Evolutionary conservation across 75 land plant species (phyloP).

Genomic region (Cryptomeria japonica): DNA sequence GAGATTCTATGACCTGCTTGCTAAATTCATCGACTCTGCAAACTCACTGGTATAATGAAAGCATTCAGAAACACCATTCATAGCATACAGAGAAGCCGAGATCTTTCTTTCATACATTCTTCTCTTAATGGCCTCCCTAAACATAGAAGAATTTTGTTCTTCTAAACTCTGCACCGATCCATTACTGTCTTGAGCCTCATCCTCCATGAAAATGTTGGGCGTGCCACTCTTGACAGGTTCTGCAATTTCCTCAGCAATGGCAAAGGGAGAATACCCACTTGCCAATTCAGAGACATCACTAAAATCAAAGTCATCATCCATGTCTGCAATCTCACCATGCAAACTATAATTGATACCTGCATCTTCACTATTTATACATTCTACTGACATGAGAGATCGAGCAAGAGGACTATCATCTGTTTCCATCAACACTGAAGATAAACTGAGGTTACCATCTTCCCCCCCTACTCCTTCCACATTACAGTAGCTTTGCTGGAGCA

Average conservation of each 20-base stretch:
- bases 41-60: slow-evolving; percentile 2
- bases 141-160: slow-evolving; percentile 27
- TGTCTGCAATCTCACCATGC: not conserved
- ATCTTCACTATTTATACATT: not conserved
- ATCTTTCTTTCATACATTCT: slow-evolving; percentile 48
- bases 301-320: too few relatives aligned
- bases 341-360: not conserved
- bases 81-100: slow-evolving; percentile 51
- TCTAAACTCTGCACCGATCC: not conserved
- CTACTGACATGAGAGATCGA: not conserved
- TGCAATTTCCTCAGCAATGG: slow-evolving; percentile 35
- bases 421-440: not conserved
- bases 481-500: too few relatives aligned
- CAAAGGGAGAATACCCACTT: slow-evolving; percentile 29
- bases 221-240: slow-evolving; percentile 10
- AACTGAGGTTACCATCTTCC: not conserved
- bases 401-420: not conserved
- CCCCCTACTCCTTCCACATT: not conserved
- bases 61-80: slow-evolving; percentile 46
- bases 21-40: not conserved
- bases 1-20: not conserved
- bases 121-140: slow-evolving; percentile 38
- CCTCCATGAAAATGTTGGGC: not conserved
- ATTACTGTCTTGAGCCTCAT: not conserved
- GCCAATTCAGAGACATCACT: not conserved